A percentile compares a stretch with the other conserved stretches of the same genome.
These are phyloP conservation scores for Wickerhamomyces canadensis DNA, from an alignment of 805 yeast genomes.

Conservation along the genomic window DNA sequence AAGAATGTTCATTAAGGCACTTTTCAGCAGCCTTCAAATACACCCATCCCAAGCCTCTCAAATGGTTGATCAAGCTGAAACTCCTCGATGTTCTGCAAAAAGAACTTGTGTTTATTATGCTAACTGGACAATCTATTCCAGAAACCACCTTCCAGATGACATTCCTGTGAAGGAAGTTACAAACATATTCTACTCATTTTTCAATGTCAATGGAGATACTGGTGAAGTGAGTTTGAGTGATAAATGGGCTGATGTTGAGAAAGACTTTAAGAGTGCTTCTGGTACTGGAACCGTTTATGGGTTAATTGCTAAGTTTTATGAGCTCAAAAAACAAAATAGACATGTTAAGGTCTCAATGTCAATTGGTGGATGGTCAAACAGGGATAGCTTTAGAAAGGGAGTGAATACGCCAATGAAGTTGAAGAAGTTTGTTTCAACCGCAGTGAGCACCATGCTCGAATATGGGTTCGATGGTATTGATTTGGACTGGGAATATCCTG, in stretches of 20 bases:
- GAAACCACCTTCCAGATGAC: constrained; percentile 53
- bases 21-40: neutral
- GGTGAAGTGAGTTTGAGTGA: constrained; percentile 57
- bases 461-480: constrained; percentile 87
- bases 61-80: no score
- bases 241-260: constrained; percentile 56
- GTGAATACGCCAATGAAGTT: constrained; percentile 33
- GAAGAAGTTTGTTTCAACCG: constrained; percentile 42
- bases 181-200: constrained; percentile 75
- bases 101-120: constrained; percentile 41
- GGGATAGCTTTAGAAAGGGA: constrained; percentile 43
- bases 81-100: no score
- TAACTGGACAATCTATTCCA: constrained; percentile 62
- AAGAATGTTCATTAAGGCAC: no score
- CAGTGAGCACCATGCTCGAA: constrained; percentile 39
- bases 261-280: constrained; percentile 21
- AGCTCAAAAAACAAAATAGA: constrained; percentile 36
- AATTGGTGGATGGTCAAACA: constrained; percentile 75
- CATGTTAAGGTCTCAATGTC: constrained; percentile 60
- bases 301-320: constrained; percentile 39
- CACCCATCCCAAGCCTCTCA: no score
- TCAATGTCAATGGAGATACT: constrained; percentile 46
- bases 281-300: constrained; percentile 32
- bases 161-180: constrained; percentile 55
- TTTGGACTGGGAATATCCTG: constrained; percentile 92